These are phyloP conservation scores for Cornus controversa DNA, from an alignment of 148 eudicot species.

Conservation along the genomic window DNA sequence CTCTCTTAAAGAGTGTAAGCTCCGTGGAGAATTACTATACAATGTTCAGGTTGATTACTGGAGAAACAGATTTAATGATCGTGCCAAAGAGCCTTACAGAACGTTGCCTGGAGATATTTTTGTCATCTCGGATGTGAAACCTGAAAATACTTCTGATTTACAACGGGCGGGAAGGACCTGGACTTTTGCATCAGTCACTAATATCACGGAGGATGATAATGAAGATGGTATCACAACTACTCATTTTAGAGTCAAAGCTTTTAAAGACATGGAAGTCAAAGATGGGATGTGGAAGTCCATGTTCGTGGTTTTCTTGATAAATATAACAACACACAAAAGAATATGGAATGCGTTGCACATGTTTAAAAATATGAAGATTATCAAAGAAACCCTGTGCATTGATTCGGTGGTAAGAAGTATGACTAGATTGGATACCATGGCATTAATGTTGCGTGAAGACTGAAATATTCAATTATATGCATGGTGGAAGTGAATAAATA, in stretches of 20 bases:
- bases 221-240: slow-evolving; percentile 22
- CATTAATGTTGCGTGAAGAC: not conserved
- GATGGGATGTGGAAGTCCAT: slow-evolving; percentile 27
- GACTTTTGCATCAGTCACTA: slow-evolving; percentile 44
- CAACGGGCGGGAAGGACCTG: slow-evolving; percentile 40
- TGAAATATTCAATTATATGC: not conserved
- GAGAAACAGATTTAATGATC: slow-evolving; percentile 52
- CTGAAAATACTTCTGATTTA: slow-evolving; percentile 40
- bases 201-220: slow-evolving; percentile 28
- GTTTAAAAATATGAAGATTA: not conserved
- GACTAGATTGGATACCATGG: not conserved
- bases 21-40: slow-evolving; percentile 13
- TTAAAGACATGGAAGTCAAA: slow-evolving; percentile 23
- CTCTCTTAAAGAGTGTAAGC: slow-evolving; percentile 21
- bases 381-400: slow-evolving; percentile 1
- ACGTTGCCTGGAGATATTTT: slow-evolving; percentile 72
- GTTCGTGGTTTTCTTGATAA: slow-evolving; percentile 54
- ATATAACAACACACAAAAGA: slow-evolving; percentile 48
- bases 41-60: slow-evolving; percentile 48
- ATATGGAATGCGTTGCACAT: slow-evolving; percentile 55
- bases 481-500: not conserved
- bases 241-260: slow-evolving; percentile 35
- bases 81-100: slow-evolving; percentile 56
- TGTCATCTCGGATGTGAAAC: slow-evolving; percentile 40
- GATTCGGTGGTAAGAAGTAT: not conserved